Conservation (phyloP, 2,329 filamentous ascomycete species). For the Nothophoma quercina region DNA sequence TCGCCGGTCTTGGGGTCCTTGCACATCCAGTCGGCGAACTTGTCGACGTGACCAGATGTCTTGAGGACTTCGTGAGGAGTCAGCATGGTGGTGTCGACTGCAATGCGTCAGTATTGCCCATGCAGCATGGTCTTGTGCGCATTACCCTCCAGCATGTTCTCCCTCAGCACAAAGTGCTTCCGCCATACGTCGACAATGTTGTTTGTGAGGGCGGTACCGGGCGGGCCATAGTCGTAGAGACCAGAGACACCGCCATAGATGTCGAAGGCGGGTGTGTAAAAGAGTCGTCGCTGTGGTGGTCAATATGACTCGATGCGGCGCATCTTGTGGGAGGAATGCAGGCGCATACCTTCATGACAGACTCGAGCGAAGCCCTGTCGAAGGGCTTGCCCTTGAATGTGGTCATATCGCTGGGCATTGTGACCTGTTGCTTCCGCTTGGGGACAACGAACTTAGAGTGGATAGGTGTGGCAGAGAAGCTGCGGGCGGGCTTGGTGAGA, state of each 20-base stretch:
- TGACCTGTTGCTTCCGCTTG: conserved; percentile 39
- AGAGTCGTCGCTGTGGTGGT: conserved; percentile 56
- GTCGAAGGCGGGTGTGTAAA: conserved; percentile 95
- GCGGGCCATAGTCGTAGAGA: conserved; percentile 92
- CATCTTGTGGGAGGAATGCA: conserved; percentile 1
- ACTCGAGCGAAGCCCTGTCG: conserved; percentile 82
- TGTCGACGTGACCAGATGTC: conserved; percentile 92
- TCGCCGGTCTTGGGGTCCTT: conserved; percentile 98
- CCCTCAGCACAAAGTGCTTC: conserved; percentile 91
- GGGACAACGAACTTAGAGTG: conserved; percentile 39
- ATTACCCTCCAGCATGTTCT: conserved; percentile 82
- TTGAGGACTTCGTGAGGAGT: conserved; percentile 94
- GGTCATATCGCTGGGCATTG: conserved; percentile 51
- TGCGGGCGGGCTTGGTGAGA: conserved; percentile 36
- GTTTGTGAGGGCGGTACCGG: conserved; percentile 83
- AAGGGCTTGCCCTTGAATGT: conserved; percentile 83
- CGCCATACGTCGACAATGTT: conserved; percentile 90
- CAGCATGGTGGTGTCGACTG: conserved; percentile 87
- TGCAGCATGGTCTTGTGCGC: conserved; percentile 16
- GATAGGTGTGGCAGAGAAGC: conserved; percentile 44
- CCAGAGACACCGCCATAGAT: conserved; percentile 90
- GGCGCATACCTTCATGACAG: conserved; percentile 81
- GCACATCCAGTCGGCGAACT: conserved; percentile 99
- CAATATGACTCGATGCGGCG: conserved; percentile 31
- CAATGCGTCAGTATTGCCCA: conserved; percentile 25